Evolutionary conservation across 352 stramenopile species (phyloP).

Genomic region (Phytophthora pisi): DNA sequence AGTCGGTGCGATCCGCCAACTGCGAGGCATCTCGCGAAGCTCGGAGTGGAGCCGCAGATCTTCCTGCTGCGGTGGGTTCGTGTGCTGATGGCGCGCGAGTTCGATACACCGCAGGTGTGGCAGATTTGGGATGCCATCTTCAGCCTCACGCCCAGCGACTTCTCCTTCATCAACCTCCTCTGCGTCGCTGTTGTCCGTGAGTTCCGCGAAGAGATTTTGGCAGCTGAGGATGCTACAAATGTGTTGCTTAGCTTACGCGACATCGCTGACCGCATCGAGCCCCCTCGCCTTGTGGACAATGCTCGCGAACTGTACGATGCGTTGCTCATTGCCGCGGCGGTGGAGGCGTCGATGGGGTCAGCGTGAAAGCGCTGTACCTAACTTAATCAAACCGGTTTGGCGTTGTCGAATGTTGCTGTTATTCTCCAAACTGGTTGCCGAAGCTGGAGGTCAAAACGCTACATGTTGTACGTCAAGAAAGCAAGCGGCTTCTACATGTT

Average conservation of each 20-base stretch:
- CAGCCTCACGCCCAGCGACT: conserved; percentile 67
- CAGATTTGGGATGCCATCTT: conserved; percentile 84
- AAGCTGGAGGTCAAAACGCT: not conserved
- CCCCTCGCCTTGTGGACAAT: conserved; percentile 59
- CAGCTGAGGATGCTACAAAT: conserved; percentile 59
- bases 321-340: conserved; percentile 61
- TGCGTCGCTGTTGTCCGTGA: conserved; percentile 76
- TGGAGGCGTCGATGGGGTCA: conserved; percentile 49
- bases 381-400: conserved; percentile 18
- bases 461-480: not conserved
- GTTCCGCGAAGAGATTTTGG: conserved; percentile 68
- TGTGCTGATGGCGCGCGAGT: conserved; percentile 80
- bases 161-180: conserved; percentile 79
- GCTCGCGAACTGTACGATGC: conserved; percentile 72
- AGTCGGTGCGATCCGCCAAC: conserved; percentile 66
- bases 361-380: conserved; percentile 13
- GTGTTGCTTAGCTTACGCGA: conserved; percentile 68
- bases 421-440: conserved; percentile 3
- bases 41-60: conserved; percentile 74
- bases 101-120: conserved; percentile 77
- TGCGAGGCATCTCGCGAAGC: conserved; percentile 46
- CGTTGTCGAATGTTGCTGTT: conserved; percentile 8
- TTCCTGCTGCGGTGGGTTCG: conserved; percentile 79
- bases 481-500: not conserved
- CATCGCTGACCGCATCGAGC: conserved; percentile 53